These are phyloP conservation scores for Piper longum DNA, from an alignment of 164 flowering plant genomes.

Conservation along the genomic window DNA sequence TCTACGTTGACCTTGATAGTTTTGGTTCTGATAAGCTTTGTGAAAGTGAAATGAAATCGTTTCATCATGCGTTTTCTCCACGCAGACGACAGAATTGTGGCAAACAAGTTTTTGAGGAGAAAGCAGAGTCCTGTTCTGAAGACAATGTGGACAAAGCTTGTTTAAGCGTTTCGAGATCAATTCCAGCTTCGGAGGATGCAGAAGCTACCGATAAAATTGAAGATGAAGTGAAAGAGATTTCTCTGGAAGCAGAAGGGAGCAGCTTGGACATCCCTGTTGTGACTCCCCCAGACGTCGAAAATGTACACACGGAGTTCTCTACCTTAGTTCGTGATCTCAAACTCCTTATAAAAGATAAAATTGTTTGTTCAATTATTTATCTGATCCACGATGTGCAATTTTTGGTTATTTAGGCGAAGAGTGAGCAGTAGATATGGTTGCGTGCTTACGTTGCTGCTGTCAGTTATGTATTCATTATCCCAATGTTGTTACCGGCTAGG, in stretches of 20 bases:
- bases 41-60: neutral
- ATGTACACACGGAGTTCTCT: slow-evolving; percentile 18
- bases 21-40: neutral
- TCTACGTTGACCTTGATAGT: too few species aligned
- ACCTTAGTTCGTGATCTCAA: too few species aligned
- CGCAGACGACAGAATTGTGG: slow-evolving; percentile 56
- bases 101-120: slow-evolving; percentile 60
- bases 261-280: slow-evolving; percentile 82
- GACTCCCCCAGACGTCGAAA: slow-evolving; percentile 23
- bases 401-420: too few species aligned
- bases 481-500: too few species aligned
- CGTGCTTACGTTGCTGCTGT: too few species aligned
- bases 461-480: too few species aligned
- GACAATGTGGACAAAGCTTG: slow-evolving; percentile 92
- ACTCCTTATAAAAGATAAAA: too few species aligned
- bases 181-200: slow-evolving; percentile 33
- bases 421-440: too few species aligned
- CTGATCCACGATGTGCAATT: too few species aligned
- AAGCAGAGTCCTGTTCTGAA: slow-evolving; percentile 47
- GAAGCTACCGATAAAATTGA: slow-evolving; percentile 27
- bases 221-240: slow-evolving; percentile 69
- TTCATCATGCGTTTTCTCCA: neutral
- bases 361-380: too few species aligned
- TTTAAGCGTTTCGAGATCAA: slow-evolving; percentile 46
- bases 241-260: slow-evolving; percentile 45